Conservation (phyloP, 2,329 filamentous ascomycete genomes). For the Stromatinia cepivora region DNA sequence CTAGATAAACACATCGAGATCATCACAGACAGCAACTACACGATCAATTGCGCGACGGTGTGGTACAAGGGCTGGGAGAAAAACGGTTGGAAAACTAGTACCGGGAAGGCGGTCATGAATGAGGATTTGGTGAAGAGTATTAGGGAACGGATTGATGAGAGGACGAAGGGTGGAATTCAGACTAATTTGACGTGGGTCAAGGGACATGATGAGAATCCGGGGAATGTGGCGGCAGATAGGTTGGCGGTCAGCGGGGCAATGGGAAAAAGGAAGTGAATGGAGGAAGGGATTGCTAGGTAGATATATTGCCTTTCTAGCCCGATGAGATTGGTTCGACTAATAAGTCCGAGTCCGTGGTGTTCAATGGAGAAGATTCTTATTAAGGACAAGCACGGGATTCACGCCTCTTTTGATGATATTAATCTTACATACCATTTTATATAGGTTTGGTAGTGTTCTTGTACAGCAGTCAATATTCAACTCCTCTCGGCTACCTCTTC, state of each 20-base stretch:
- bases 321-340: too few species aligned
- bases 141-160: constrained; percentile 67
- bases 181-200: constrained; percentile 88
- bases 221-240: constrained; percentile 78
- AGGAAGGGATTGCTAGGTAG: too few species aligned
- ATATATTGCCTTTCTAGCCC: too few species aligned
- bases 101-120: constrained; percentile 76
- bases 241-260: constrained; percentile 69
- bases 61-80: constrained; percentile 79
- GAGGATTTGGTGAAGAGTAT: constrained; percentile 78
- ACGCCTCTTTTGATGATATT: too few species aligned
- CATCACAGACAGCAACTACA: constrained; percentile 85
- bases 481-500: too few species aligned
- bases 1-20: constrained; percentile 70
- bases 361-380: too few species aligned
- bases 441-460: too few species aligned
- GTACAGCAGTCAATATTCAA: too few species aligned
- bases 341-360: too few species aligned
- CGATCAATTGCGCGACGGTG: constrained; percentile 82
- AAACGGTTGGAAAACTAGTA: constrained; percentile 74
- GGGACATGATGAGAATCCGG: constrained; percentile 70
- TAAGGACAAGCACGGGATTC: too few species aligned
- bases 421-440: too few species aligned
- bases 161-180: constrained; percentile 57
- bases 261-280: background rate